A percentile compares a stretch with the other conserved stretches of the same genome.
Conservation (phyloP, 495 filamentous ascomycete genomes). For the Daldinia bambusicola region DNA sequence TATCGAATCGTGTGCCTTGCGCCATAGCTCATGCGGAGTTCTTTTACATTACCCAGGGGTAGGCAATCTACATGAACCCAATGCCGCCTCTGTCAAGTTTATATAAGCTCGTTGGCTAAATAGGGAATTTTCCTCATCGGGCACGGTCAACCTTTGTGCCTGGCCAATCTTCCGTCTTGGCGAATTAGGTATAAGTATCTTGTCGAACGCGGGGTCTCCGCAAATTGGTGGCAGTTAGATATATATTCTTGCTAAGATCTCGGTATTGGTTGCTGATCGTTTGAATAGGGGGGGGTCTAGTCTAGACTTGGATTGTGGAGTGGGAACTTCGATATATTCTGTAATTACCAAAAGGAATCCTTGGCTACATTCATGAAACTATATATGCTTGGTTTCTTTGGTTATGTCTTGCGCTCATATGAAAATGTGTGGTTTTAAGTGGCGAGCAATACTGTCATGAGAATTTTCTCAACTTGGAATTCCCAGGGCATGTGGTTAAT, state of each 20-base stretch:
- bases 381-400: neutral
- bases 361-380: neutral
- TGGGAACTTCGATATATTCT: neutral
- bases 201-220: constrained; percentile 34
- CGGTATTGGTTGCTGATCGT: constrained; percentile 2
- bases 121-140: constrained; percentile 40
- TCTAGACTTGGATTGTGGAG: neutral
- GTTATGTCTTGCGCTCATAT: neutral
- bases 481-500: neutral
- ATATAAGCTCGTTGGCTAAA: constrained; percentile 44
- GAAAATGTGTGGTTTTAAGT: neutral
- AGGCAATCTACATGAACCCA: constrained; percentile 33
- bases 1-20: constrained; percentile 11
- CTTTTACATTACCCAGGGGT: constrained; percentile 21
- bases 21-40: constrained; percentile 35
- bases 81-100: constrained; percentile 23
- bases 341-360: neutral
- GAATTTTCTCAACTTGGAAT: neutral
- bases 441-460: neutral
- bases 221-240: constrained; percentile 39
- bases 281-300: neutral
- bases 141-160: constrained; percentile 22
- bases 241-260: constrained; percentile 12
- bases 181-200: constrained; percentile 34
- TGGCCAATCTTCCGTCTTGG: constrained; percentile 44